phyloP scores from a whole-genome alignment of 192 early-diverging fungal species.

The Podila minutissima region DNA sequence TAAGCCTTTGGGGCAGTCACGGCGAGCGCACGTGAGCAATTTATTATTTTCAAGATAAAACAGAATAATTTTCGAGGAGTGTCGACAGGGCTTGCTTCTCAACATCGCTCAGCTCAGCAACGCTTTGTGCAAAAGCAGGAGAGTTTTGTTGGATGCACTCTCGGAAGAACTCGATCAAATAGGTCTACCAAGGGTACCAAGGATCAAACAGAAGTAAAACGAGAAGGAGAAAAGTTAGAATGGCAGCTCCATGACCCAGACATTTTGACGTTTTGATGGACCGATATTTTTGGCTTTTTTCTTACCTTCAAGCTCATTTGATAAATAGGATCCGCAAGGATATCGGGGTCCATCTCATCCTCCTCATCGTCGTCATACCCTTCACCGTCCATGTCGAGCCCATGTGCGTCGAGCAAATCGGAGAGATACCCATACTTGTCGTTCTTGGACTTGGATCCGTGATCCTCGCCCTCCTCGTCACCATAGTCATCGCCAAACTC shows the following conservation, averaged over 20 bases:
- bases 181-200: conserved; percentile 10
- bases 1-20: too few relatives aligned
- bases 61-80: not conserved
- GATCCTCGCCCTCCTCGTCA: conserved; percentile 18
- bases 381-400: not conserved
- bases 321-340: conserved; percentile 70
- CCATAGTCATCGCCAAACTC: conserved; percentile 61
- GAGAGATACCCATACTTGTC: conserved; percentile 6
- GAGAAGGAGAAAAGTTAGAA: too few relatives aligned
- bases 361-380: conserved; percentile 27
- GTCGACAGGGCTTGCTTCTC: conserved; percentile 1
- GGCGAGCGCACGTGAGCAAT: too few relatives aligned
- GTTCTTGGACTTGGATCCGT: not conserved
- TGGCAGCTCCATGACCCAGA: too few relatives aligned
- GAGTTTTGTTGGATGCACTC: conserved; percentile 40
- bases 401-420: conserved; percentile 41
- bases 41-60: too few relatives aligned
- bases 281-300: too few relatives aligned
- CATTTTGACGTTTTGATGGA: too few relatives aligned
- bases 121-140: conserved; percentile 6
- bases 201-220: too few relatives aligned
- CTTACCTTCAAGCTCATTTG: conserved; percentile 65
- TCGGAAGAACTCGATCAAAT: conserved; percentile 62
- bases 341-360: conserved; percentile 68
- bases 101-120: conserved; percentile 17